Percentiles rank a stretch among this genome's conserved stretches.
Evolutionary conservation across 1,284 basidiomycete species (phyloP).

Genomic region (Schizophyllum commune): DNA sequence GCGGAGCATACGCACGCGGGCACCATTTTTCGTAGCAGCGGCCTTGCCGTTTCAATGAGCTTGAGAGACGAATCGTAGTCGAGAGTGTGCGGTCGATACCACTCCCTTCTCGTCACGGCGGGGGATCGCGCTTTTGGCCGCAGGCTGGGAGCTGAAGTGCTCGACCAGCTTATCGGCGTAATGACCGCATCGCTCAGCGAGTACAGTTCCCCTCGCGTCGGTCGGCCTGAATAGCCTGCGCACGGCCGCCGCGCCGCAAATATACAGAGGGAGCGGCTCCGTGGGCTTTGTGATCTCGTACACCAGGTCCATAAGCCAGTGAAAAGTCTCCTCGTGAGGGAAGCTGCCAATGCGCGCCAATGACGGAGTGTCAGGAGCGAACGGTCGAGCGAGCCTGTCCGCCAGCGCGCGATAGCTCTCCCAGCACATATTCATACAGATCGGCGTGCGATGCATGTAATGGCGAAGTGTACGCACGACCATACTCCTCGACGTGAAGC

Average conservation of each 20-base stretch:
- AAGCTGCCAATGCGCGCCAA: background rate
- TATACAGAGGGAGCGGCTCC: background rate
- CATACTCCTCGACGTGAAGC: constrained; percentile 15
- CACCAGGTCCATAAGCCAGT: background rate
- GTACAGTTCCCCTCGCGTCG: too few species aligned
- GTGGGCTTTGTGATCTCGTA: background rate
- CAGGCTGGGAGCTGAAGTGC: background rate
- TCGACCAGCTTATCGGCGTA: background rate
- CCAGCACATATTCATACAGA: background rate
- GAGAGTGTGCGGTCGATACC: background rate
- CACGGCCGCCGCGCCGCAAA: background rate
- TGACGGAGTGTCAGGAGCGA: background rate
- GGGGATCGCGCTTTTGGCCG: too few species aligned
- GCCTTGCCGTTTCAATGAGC: background rate
- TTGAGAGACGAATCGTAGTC: background rate
- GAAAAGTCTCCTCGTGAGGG: background rate
- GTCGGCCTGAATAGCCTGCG: background rate
- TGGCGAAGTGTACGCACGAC: constrained; percentile 10
- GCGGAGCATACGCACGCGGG: background rate
- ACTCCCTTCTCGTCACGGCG: background rate
- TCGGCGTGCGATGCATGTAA: background rate
- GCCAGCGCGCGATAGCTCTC: background rate
- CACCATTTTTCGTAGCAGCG: background rate
- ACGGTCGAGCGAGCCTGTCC: background rate
- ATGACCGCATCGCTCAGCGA: too few species aligned